A percentile compares a stretch with the other conserved stretches of the same genome.
Evolutionary conservation across 139 green algal genomes (phyloP).

Genomic region (Volvox africanus): DNA sequence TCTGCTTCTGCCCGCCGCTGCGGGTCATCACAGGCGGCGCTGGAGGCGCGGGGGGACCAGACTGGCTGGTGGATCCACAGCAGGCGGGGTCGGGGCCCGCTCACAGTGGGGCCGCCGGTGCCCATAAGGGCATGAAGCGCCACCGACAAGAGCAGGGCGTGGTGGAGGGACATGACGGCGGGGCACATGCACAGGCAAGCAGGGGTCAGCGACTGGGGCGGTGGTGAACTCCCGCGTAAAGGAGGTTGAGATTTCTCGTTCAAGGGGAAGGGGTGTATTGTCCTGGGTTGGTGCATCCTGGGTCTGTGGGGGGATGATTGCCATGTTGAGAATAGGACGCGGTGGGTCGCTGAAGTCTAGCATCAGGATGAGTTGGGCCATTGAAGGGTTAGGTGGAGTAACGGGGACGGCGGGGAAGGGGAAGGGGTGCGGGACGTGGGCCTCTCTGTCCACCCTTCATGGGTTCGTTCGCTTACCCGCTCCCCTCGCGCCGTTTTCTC

Average conservation of each 20-base stretch:
- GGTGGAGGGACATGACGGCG: conserved; percentile 1
- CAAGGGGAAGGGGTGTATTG: not conserved
- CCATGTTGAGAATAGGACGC: too few relatives aligned
- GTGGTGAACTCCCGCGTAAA: not conserved
- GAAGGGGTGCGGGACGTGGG: too few relatives aligned
- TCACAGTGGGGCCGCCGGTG: not conserved
- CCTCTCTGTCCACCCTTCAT: too few relatives aligned
- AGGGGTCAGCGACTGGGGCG: not conserved
- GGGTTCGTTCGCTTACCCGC: too few relatives aligned
- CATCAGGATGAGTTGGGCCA: too few relatives aligned
- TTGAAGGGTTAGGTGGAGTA: too few relatives aligned
- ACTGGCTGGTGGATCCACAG: not conserved
- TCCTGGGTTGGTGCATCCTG: too few relatives aligned
- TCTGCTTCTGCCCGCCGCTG: too few relatives aligned
- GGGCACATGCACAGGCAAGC: not conserved
- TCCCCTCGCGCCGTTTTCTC: not conserved
- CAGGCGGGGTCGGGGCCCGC: not conserved
- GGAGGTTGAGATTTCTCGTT: not conserved
- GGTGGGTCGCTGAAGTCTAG: too few relatives aligned
- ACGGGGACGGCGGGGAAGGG: too few relatives aligned
- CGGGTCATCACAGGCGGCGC: not conserved
- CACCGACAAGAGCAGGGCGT: conserved; percentile 6
- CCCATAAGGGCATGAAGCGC: conserved; percentile 28
- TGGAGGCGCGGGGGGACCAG: not conserved
- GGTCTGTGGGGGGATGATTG: too few relatives aligned